Percentiles rank a stretch among this genome's conserved stretches.
phyloP scores from a whole-genome alignment of 441 rosid genomes.

The Metrosideros polymorpha region DNA sequence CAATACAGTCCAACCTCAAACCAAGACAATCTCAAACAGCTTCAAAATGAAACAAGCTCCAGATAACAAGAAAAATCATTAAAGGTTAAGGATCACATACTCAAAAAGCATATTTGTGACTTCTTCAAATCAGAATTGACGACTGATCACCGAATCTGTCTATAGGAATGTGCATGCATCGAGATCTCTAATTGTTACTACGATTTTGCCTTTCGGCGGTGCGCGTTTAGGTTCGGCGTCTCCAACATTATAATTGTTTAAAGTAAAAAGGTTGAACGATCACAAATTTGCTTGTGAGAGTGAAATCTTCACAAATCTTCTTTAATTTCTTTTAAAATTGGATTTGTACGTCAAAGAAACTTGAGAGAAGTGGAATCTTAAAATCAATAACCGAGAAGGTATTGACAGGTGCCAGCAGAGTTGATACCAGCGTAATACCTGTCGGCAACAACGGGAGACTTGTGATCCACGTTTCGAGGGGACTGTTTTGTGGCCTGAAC shows the following conservation, averaged over 20 bases:
- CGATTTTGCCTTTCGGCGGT: background rate
- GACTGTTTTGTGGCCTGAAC: background rate
- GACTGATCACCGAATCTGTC: no score
- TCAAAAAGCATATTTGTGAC: no score
- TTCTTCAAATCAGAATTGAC: accelerated
- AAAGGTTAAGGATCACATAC: background rate
- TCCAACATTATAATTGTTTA: accelerated
- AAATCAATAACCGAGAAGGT: no score
- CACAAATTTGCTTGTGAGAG: background rate
- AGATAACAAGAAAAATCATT: no score
- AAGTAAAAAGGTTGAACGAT: background rate
- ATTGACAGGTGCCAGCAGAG: background rate
- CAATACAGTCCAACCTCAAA: background rate
- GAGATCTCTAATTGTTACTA: no score
- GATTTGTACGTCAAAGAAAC: background rate
- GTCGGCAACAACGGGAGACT: background rate
- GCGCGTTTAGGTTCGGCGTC: accelerated
- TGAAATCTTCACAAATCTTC: no score
- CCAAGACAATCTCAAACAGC: background rate
- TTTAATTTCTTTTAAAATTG: accelerated
- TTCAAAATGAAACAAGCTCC: background rate
- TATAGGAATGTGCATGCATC: background rate
- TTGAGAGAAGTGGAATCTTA: no score
- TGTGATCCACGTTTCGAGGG: background rate
- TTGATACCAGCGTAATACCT: no score